Evolutionary conservation across 305 asterid genomes (phyloP), one percentile per base, ranked within the genome.

Genomic region (Fraxinus baroniana): DNA sequence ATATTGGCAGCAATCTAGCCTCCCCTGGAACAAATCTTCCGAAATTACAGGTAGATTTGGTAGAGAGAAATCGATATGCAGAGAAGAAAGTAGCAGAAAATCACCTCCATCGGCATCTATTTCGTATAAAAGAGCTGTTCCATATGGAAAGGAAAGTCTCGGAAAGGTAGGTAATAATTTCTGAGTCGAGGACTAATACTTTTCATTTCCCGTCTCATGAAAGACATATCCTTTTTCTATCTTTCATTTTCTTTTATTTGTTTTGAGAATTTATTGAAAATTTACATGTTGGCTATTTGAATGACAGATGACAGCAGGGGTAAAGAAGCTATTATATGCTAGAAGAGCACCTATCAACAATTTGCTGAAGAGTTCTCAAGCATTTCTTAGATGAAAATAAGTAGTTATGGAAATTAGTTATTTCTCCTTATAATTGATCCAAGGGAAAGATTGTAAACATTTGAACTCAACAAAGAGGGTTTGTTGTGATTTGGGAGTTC

Each of bases 301-400:
- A 44, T 9, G 60, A 77, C 90, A 91, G 97, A 89, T 94, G 93
- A 88, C 94, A 72, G 88, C 88, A 62, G 88, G 92, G 64, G 91
- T 93, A 87, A 90, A 79, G 85, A 88, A 84, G 52, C 84, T 87
- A 12, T 52, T 91, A 60, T 85, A 89, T 79, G 89, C 90, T 0
- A 93, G 86, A 82, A 85, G 83, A 86, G 92, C 84, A 82, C 93
- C 91, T 71, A 82, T 93, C 28, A 90, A 85, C 83, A 80, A 84
- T 80, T 82, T 95, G 75, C 79, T 95, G 83, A 92, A 89, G 87
- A 95, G 93, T 85, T 91, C 97, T 0, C 93, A 86, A 8, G 88
- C 97, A 1, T 26, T 93, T 78, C 89, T 94, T 60, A 87, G 94
- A 86, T 92, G 92, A 94, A 17, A 44, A 36, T 75, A 60, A 66